Conservation (phyloP, 2,329 filamentous ascomycete species). For the Neopestalotiopsis rosae region DNA sequence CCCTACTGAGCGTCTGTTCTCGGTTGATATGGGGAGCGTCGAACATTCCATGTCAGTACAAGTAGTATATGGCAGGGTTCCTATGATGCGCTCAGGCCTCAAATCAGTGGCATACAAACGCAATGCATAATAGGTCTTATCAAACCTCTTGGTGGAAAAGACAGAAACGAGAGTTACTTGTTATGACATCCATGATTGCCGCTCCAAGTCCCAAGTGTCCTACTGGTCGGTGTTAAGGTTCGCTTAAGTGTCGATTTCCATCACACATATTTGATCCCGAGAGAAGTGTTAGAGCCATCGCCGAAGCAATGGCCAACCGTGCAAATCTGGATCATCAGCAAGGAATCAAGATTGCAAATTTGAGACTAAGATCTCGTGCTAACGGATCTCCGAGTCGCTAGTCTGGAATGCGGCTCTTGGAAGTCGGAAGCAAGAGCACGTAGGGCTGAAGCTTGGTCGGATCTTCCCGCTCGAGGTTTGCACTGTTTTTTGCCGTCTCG, state of each 20-base stretch:
- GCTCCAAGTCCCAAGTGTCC: background rate
- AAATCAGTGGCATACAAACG: too few species aligned
- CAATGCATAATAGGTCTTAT: too few species aligned
- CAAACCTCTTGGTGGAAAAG: too few species aligned
- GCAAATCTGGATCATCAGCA: background rate
- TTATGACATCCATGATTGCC: too few species aligned
- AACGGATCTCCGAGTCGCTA: constrained; percentile 2
- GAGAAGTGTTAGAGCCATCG: background rate
- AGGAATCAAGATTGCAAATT: background rate
- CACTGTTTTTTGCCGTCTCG: background rate
- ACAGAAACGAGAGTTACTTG: too few species aligned
- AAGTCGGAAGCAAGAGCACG: background rate
- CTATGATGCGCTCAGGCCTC: too few species aligned
- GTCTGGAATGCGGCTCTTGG: background rate
- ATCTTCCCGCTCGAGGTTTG: background rate
- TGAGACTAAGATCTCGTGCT: background rate
- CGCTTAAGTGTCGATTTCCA: background rate
- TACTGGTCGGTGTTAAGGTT: background rate
- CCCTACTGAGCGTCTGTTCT: too few species aligned
- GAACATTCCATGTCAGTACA: too few species aligned
- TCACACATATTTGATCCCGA: background rate
- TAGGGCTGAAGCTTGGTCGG: background rate
- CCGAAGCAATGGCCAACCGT: background rate
- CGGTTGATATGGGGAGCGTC: too few species aligned
- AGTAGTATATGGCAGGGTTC: too few species aligned